phyloP scores from a whole-genome alignment of 73 alveolate species.

The Tetrahymena malaccensis region DNA sequence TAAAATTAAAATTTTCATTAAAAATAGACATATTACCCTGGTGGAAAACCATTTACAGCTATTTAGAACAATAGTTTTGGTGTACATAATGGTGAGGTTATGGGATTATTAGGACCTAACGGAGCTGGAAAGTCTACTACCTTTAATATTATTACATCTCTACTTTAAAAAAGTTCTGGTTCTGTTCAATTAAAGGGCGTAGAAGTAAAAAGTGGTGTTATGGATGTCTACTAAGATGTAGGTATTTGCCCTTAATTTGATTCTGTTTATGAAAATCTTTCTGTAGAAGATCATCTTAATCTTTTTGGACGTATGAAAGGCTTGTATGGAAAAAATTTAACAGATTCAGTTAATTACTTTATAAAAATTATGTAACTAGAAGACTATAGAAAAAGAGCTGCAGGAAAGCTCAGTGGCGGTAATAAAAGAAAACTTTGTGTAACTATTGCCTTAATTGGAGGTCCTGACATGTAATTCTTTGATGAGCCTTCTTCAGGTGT shows the following conservation, averaged over 20 bases:
- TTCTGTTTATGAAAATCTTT: slow-evolving; percentile 57
- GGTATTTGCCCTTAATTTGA: slow-evolving; percentile 69
- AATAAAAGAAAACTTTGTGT: slow-evolving; percentile 95
- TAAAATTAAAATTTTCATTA: too few species aligned
- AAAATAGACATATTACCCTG: background rate
- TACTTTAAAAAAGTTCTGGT: slow-evolving; percentile 42
- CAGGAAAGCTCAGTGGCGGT: slow-evolving; percentile 88
- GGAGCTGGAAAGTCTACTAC: slow-evolving; percentile 62
- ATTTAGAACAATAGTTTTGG: slow-evolving; percentile 34
- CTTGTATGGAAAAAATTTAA: slow-evolving; percentile 9
- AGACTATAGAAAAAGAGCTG: slow-evolving; percentile 48
- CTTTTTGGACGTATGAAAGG: slow-evolving; percentile 68
- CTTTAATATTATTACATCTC: slow-evolving; percentile 42
- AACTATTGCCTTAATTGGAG: slow-evolving; percentile 86
- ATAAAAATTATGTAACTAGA: slow-evolving; percentile 61
- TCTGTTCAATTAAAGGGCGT: slow-evolving; percentile 29
- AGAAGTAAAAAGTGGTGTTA: slow-evolving; percentile 18
- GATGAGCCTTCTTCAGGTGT: slow-evolving; percentile 75
- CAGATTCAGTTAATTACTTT: slow-evolving; percentile 49
- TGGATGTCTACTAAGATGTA: slow-evolving; percentile 45
- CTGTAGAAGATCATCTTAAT: slow-evolving; percentile 56
- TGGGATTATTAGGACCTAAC: slow-evolving; percentile 52
- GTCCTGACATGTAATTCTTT: slow-evolving; percentile 80
- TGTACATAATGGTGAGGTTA: slow-evolving; percentile 17
- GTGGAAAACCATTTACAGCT: slow-evolving; percentile 7